Base-by-base conservation (phyloP, 139 green algal species). In the Protoeuglena noctilucae region DNA sequence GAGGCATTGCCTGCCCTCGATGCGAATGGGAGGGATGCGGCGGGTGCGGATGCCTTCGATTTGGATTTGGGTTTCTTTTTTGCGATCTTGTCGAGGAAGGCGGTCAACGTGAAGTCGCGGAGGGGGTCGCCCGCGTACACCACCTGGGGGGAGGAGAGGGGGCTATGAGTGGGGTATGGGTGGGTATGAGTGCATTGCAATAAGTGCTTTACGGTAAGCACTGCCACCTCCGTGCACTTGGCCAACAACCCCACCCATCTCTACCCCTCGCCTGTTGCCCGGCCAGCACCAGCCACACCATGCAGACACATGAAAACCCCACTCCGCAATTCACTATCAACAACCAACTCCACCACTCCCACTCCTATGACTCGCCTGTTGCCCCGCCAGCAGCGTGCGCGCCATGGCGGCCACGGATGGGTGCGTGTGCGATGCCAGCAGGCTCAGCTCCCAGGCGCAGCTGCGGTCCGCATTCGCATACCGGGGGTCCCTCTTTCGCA, bases 71-170 rank as follows among this genome's bases (percentile, higher is more conserved):
- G 65, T 62, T 94, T 93, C 62, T 89, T 91, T 45, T 81, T 63
- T 14, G 94, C 69, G 43, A 95, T 94, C 65, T 91, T 92, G 73
- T 95, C 87, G 45, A 97, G 70, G 72, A 97, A 96, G 24, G 73
- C 65, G 3, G 56, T 53, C 28, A 92, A 65, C 6, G 67, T 78
- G 39, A 93, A 69, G 69, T 96, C 87, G 0, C 66, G 23, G 21
- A 97, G 68, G 3, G 89, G 89, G 71, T 97, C 85, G 6, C 89
- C 89, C 24, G 65, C 57, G 63, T 94, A 97, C 16, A 75, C 39
- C 18, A 95, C 64, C 14, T 52, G 67, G 9, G 63, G 62, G n/a
- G 9, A 7, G 9, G 34, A 43, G n/a, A n/a, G n/a, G n/a, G n/a
- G n/a, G n/a, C n/a, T n/a, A n/a, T n/a, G n/a, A n/a, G n/a, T n/a